phyloP scores from a whole-genome alignment of 306 rosid genomes.

The Quercus suber region DNA sequence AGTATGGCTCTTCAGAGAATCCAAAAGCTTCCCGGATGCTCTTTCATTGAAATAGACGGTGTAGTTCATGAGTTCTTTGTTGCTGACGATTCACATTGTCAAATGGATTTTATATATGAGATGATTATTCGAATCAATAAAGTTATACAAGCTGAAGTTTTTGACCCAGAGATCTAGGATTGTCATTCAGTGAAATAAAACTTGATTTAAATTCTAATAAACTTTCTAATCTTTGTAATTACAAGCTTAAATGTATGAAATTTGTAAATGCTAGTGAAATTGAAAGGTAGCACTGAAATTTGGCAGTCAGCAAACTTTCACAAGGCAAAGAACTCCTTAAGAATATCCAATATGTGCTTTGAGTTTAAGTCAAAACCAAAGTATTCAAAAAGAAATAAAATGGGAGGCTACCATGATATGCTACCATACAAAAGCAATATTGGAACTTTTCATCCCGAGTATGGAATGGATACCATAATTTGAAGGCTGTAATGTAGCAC shows the following conservation, averaged over 20 bases:
- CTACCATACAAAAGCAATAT: too few relatives aligned
- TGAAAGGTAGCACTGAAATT: neutral
- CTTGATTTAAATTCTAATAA: neutral
- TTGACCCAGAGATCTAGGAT: neutral
- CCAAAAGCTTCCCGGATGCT: slow-evolving; percentile 23
- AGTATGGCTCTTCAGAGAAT: neutral
- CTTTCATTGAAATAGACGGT: slow-evolving; percentile 21
- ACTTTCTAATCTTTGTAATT: neutral
- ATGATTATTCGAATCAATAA: neutral
- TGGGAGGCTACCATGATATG: too few relatives aligned
- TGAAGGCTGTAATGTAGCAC: neutral
- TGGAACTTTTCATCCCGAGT: too few relatives aligned
- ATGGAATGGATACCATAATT: neutral
- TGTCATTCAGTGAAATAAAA: neutral
- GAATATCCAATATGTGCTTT: neutral
- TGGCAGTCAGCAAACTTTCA: neutral
- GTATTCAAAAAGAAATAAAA: neutral
- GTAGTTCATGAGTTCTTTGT: slow-evolving; percentile 17
- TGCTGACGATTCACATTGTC: slow-evolving; percentile 9
- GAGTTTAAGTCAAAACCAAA: neutral
- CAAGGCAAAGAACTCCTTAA: neutral
- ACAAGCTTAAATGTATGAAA: too few relatives aligned
- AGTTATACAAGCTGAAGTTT: neutral
- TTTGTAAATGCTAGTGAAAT: neutral
- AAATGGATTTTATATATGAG: slow-evolving; percentile 1